Percentiles rank a stretch among this genome's conserved stretches.
Evolutionary conservation across 1,284 basidiomycete genomes (phyloP).

Genomic region (Heterobasidion occidentale): DNA sequence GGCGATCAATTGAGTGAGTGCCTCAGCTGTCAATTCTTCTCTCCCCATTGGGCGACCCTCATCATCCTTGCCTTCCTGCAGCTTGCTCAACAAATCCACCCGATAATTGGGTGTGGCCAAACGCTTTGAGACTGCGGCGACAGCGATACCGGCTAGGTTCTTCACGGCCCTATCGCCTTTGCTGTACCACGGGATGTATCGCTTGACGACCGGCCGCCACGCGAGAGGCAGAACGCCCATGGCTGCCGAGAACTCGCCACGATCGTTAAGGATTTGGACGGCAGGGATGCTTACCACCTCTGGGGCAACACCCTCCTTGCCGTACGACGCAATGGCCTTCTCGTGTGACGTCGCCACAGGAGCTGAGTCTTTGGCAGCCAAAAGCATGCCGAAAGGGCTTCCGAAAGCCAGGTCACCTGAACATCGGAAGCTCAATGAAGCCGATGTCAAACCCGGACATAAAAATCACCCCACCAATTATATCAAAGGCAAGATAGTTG

Average conservation of each 20-base stretch:
- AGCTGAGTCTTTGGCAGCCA: conserved; percentile 67
- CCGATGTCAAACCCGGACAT: neutral
- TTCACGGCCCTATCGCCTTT: conserved; percentile 64
- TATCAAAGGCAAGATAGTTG: conserved; percentile 85
- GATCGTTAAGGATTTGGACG: conserved; percentile 81
- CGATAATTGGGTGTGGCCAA: conserved; percentile 58
- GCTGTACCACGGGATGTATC: conserved; percentile 67
- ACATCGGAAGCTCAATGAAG: neutral
- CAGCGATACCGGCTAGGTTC: conserved; percentile 73
- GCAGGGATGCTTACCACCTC: conserved; percentile 67
- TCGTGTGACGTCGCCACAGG: conserved; percentile 44
- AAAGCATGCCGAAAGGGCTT: conserved; percentile 85
- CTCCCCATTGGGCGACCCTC: conserved; percentile 73
- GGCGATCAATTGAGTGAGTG: conserved; percentile 79
- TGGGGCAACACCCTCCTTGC: conserved; percentile 28
- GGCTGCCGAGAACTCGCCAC: conserved; percentile 82
- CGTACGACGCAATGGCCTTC: conserved; percentile 51
- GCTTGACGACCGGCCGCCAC: conserved; percentile 60
- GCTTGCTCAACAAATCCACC: conserved; percentile 73
- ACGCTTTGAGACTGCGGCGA: conserved; percentile 75
- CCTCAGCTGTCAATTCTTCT: conserved; percentile 83
- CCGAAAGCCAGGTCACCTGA: conserved; percentile 79
- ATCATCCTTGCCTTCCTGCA: conserved; percentile 73
- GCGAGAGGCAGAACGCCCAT: conserved; percentile 74
- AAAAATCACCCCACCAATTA: conserved; percentile 41